phyloP scores from a whole-genome alignment of 768 basidiomycete species.

The Trametes villosa region DNA sequence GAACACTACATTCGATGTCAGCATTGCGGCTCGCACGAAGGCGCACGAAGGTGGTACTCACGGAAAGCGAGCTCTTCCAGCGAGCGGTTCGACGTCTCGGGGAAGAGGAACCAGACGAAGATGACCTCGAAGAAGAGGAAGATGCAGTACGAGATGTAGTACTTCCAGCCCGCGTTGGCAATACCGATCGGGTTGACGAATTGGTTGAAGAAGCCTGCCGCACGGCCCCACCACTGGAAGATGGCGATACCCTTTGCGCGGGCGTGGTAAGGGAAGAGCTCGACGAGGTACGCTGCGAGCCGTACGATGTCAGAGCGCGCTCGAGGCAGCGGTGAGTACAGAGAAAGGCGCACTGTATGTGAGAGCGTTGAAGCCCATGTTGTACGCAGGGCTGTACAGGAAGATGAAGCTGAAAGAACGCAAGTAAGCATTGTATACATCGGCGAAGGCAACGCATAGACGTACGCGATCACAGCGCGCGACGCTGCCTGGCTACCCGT shows the following conservation, averaged over 20 bases:
- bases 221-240: conserved; percentile 61
- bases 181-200: conserved; percentile 72
- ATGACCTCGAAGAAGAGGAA: conserved; percentile 57
- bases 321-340: not conserved
- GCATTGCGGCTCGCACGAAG: too few relatives aligned
- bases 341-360: conserved; percentile 49
- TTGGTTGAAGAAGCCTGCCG: conserved; percentile 65
- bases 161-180: conserved; percentile 59
- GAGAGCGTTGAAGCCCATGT: conserved; percentile 59
- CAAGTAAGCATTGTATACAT: not conserved
- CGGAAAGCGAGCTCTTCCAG: conserved; percentile 65
- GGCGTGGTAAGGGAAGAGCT: conserved; percentile 66
- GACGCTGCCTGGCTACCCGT: conserved; percentile 49
- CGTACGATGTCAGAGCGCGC: not conserved
- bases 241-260: conserved; percentile 65
- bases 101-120: conserved; percentile 66
- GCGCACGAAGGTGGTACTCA: conserved; percentile 33
- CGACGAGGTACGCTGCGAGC: conserved; percentile 63
- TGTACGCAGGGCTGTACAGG: conserved; percentile 59
- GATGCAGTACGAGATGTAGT: conserved; percentile 58
- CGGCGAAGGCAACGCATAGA: not conserved
- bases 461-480: conserved; percentile 52
- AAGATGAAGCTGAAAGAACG: conserved; percentile 49
- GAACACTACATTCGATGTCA: conserved; percentile 43
- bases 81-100: conserved; percentile 56